Conservation (phyloP, 768 basidiomycete species). For the Mycena rebaudengoi region DNA sequence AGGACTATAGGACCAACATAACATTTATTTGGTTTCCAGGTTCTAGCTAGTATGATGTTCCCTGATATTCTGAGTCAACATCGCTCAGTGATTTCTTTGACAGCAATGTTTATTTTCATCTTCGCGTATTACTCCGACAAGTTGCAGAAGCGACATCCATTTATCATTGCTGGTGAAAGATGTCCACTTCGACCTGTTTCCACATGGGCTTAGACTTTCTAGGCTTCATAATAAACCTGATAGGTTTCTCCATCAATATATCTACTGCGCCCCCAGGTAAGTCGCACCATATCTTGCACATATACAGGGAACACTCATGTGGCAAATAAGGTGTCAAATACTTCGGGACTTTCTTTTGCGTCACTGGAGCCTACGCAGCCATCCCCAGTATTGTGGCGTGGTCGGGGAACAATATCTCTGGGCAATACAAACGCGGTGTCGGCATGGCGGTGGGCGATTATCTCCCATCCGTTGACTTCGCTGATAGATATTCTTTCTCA, state of each 20-base stretch:
- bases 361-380: constrained; percentile 67
- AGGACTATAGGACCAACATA: too few relatives aligned
- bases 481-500: too few relatives aligned
- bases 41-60: constrained; percentile 60
- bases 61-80: too few relatives aligned
- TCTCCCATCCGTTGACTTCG: too few relatives aligned
- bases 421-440: constrained; percentile 75
- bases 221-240: constrained; percentile 35
- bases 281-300: background rate
- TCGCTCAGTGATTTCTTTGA: background rate
- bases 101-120: constrained; percentile 61
- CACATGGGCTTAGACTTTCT: background rate
- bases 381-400: constrained; percentile 71
- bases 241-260: constrained; percentile 74
- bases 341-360: constrained; percentile 75
- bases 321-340: constrained; percentile 61
- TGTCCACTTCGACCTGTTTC: constrained; percentile 29
- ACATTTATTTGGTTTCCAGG: too few relatives aligned
- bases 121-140: constrained; percentile 70
- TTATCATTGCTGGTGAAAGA: constrained; percentile 61
- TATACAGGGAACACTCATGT: background rate
- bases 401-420: constrained; percentile 74
- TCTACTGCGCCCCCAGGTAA: constrained; percentile 47
- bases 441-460: too few relatives aligned
- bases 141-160: constrained; percentile 60